These are phyloP conservation scores for Wickerhamomyces sp. DNA, from an alignment of 1,139 yeast species.

Conservation along the genomic window DNA sequence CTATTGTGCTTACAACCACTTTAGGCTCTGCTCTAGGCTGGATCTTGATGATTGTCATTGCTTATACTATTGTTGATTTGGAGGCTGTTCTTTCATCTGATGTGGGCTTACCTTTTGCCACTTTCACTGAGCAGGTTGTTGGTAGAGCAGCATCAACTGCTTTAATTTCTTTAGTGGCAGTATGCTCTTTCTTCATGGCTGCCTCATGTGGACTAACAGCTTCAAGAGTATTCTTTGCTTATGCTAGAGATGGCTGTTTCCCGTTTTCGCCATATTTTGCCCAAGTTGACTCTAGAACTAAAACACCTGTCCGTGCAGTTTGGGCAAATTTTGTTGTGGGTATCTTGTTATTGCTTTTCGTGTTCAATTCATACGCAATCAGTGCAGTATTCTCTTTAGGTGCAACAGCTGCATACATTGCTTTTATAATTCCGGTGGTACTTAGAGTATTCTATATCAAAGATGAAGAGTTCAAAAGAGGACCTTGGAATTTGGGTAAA, in stretches of 20 bases:
- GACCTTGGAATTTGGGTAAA: conserved; percentile 68
- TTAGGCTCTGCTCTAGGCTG: conserved; percentile 43
- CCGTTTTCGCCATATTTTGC: conserved; percentile 55
- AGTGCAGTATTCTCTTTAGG: conserved; percentile 77
- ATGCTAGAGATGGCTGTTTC: conserved; percentile 67
- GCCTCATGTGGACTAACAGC: conserved; percentile 69
- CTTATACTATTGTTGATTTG: conserved; percentile 49
- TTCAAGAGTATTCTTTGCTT: conserved; percentile 64
- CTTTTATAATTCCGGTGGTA: conserved; percentile 64
- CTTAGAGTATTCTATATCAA: conserved; percentile 51
- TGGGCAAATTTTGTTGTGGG: conserved; percentile 60
- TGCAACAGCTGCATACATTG: conserved; percentile 68
- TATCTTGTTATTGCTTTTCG: conserved; percentile 49
- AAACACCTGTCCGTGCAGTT: conserved; percentile 69
- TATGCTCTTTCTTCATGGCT: conserved; percentile 65
- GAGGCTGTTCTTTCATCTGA: conserved; percentile 29
- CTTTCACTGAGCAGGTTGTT: conserved; percentile 41
- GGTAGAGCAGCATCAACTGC: conserved; percentile 61
- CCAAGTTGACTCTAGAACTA: conserved; percentile 48
- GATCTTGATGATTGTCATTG: conserved; percentile 35
- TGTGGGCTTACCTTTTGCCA: not conserved
- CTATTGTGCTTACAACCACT: conserved; percentile 48
- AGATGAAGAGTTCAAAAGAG: conserved; percentile 47
- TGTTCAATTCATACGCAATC: conserved; percentile 65
- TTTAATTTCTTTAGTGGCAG: conserved; percentile 55